These are phyloP conservation scores for Paramecium sonneborni DNA, from an alignment of 73 alveolate genomes.

Conservation along the genomic window DNA sequence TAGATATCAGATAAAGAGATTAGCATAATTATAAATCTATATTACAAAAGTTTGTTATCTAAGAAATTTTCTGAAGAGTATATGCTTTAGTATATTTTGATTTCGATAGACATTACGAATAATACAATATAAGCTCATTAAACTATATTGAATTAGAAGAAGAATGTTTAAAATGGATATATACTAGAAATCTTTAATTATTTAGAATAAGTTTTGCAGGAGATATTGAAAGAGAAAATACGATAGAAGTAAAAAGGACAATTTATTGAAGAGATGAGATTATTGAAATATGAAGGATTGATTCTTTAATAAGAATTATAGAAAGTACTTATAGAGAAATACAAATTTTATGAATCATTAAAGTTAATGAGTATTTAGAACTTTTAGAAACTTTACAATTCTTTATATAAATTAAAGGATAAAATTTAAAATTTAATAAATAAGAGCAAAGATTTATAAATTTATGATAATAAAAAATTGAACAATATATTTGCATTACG, in stretches of 20 bases:
- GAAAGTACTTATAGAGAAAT: neutral
- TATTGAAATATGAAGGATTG: neutral
- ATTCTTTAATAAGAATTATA: neutral
- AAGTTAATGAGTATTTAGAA: neutral
- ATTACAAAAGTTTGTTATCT: neutral
- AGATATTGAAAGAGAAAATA: neutral
- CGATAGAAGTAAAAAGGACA: neutral
- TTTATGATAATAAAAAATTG: neutral
- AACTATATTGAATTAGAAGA: neutral
- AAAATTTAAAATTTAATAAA: neutral
- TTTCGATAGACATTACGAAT: neutral
- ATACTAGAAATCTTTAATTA: neutral
- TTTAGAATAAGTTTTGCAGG: neutral
- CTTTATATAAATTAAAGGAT: neutral
- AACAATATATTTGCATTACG: neutral
- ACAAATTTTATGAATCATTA: neutral
- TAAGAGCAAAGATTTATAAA: neutral
- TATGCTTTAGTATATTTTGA: neutral
- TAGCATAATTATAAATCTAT: neutral
- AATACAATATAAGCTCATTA: neutral
- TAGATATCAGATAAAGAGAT: neutral
- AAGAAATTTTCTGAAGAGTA: neutral
- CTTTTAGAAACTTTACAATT: neutral
- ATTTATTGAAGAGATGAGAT: neutral
- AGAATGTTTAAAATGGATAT: neutral